Evolutionary conservation across 2,329 filamentous ascomycete species (phyloP), one percentile per base, ranked within the genome.

Genomic region (Hymenoscyphus fructigenus): DNA sequence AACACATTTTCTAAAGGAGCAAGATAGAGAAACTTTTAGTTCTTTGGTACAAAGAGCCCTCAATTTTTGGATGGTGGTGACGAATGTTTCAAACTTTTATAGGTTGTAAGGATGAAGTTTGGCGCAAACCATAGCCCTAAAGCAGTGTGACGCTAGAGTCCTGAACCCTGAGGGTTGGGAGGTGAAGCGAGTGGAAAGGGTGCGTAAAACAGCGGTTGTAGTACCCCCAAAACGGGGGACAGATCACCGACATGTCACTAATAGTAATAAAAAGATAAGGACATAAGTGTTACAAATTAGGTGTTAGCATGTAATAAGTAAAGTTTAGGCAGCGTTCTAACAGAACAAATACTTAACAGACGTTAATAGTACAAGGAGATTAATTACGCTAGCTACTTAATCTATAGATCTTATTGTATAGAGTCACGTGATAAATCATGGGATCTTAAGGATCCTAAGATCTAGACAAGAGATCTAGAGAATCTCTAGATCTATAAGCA

Each of bases 1-100:
- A 44, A 44, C 6, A 44, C 14, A 44, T 44, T 44, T 44, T 44
- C 38, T 44, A 44, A 44, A 44, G 38, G 6, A 44, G 38, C 6
- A 44, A 44, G 38, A 44, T 44, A 44, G 38, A n/a, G 38, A 44
- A 44, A 44, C 38, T 44, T 44, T 44, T 44, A 44, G 38, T 44
- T n/a, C 14, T 44, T 44, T 44, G 6, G 38, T 44, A 44, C 6
- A 44, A 44, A 44, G 38, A 44, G 38, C 38, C 6, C 38, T 44
- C 6, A 44, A 44, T 44, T 44, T 44, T 44, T 44, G 6, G 38
- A 44, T 44, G 6, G 38, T 44, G 6, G 15, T 44, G 6, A 44
- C 38, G 38, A 44, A 44, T 44, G 38, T 44, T 44, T 44, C 6
- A 44, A 44, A 44, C 38, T 44, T 44, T 44, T 44, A 44, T 44